These are phyloP conservation scores for Hygrophoropsis aurantiaca DNA, from an alignment of 768 basidiomycete genomes.

Conservation along the genomic window DNA sequence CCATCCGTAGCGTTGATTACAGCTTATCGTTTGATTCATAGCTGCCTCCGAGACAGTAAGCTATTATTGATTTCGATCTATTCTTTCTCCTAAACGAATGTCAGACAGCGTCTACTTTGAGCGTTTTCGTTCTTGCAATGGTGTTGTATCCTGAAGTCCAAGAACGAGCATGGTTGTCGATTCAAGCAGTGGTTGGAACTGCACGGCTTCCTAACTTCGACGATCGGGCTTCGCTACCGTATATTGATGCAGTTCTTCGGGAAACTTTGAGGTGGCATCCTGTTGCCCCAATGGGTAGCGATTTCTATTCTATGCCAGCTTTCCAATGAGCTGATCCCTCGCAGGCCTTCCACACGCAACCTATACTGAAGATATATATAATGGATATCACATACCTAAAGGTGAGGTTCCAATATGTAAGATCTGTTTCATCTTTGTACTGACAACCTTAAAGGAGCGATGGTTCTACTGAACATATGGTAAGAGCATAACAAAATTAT, in stretches of 20 bases:
- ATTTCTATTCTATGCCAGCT: neutral
- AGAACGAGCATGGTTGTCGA: constrained; percentile 20
- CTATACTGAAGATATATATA: constrained; percentile 3
- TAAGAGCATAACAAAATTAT: neutral
- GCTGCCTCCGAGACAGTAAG: constrained; percentile 9
- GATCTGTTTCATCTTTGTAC: too few species aligned
- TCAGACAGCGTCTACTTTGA: constrained; percentile 4
- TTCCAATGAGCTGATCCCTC: neutral
- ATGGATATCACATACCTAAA: constrained; percentile 6
- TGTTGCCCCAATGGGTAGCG: constrained; percentile 3
- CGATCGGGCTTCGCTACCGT: constrained; percentile 21
- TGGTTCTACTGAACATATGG: constrained; percentile 6
- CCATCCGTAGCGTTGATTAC: neutral
- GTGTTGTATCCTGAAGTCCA: constrained; percentile 7
- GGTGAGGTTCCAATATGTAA: too few species aligned
- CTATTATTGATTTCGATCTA: too few species aligned
- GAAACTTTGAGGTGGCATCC: constrained; percentile 26
- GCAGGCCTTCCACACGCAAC: constrained; percentile 1
- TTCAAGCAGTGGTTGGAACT: constrained; percentile 3
- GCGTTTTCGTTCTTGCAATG: constrained; percentile 10
- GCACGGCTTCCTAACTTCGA: constrained; percentile 5
- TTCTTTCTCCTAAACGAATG: neutral
- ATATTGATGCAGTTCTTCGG: constrained; percentile 19
- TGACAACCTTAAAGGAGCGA: neutral
- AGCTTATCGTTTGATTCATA: neutral